Conservation (phyloP, 192 early-diverging fungal species). For the Phlyctochytrium planicorne region DNA sequence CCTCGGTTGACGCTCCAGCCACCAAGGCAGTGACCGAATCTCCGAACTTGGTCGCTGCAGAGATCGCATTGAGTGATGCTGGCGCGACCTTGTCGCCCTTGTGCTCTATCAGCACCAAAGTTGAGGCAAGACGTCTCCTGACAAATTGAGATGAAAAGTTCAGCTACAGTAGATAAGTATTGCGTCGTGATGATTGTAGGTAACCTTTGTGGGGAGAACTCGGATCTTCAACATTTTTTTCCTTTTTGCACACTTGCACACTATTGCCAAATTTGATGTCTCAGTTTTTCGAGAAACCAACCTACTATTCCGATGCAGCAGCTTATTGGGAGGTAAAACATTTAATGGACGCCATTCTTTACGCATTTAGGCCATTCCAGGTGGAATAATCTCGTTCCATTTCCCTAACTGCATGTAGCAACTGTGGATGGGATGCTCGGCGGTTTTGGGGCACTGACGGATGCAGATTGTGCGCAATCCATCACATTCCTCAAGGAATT, state of each 20-base stretch:
- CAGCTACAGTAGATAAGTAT: too few species aligned
- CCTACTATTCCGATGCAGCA: not conserved
- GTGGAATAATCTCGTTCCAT: not conserved
- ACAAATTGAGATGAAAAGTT: too few species aligned
- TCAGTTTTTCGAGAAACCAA: too few species aligned
- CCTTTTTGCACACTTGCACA: too few species aligned
- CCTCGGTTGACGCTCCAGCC: slow-evolving; percentile 63
- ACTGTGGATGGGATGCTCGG: slow-evolving; percentile 88
- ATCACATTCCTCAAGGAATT: slow-evolving; percentile 68
- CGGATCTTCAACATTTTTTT: too few species aligned
- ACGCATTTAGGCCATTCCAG: not conserved
- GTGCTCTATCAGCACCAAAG: slow-evolving; percentile 89
- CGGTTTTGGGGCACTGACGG: slow-evolving; percentile 74
- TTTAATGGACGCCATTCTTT: not conserved
- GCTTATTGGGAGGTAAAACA: not conserved
- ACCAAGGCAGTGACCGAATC: slow-evolving; percentile 87
- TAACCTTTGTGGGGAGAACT: too few species aligned
- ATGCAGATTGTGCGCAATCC: slow-evolving; percentile 70
- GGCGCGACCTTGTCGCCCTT: slow-evolving; percentile 69
- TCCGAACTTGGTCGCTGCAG: slow-evolving; percentile 79
- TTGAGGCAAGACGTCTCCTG: slow-evolving; percentile 51
- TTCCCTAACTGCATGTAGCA: not conserved
- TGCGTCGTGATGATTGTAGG: too few species aligned
- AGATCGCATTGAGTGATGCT: slow-evolving; percentile 81
- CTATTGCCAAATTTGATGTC: too few species aligned